phyloP scores from a whole-genome alignment of 257 asterid genomes.

The Solanum stenotomum region DNA sequence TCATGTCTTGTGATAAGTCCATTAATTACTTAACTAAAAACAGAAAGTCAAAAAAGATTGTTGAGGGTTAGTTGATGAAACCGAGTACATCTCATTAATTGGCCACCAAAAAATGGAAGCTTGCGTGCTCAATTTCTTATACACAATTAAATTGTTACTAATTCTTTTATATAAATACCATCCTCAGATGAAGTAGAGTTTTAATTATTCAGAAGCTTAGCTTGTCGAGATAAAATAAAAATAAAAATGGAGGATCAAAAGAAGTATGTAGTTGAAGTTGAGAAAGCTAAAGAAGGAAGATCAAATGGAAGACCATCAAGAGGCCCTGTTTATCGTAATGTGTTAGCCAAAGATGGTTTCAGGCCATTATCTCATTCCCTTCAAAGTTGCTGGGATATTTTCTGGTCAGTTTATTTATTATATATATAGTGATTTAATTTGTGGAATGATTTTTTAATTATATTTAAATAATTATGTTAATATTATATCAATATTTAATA shows the following conservation, averaged over 20 bases:
- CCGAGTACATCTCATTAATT: background rate
- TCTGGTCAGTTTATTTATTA: constrained; percentile 28
- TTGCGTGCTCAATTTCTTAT: background rate
- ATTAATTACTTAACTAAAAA: background rate
- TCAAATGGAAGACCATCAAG: constrained; percentile 46
- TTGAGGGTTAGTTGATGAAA: background rate
- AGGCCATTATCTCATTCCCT: constrained; percentile 42
- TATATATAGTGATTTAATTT: too few relatives aligned
- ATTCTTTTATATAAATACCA: background rate
- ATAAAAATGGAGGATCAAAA: constrained; percentile 2
- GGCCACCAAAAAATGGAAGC: background rate
- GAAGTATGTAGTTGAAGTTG: constrained; percentile 48
- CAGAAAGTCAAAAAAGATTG: background rate
- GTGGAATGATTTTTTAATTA: background rate
- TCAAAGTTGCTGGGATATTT: constrained; percentile 69
- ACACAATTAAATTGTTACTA: background rate
- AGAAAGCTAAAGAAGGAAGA: constrained; percentile 42
- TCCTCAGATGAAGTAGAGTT: background rate
- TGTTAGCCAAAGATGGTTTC: constrained; percentile 48
- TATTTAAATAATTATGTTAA: too few relatives aligned
- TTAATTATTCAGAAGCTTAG: background rate
- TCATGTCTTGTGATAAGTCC: background rate
- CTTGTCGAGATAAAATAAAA: background rate
- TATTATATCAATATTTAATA: too few relatives aligned
- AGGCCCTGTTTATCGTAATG: constrained; percentile 65